Percentiles rank a stretch among this genome's conserved stretches.
phyloP scores from a whole-genome alignment of 331 rosid genomes.

The Erythrophleum ivorense region DNA sequence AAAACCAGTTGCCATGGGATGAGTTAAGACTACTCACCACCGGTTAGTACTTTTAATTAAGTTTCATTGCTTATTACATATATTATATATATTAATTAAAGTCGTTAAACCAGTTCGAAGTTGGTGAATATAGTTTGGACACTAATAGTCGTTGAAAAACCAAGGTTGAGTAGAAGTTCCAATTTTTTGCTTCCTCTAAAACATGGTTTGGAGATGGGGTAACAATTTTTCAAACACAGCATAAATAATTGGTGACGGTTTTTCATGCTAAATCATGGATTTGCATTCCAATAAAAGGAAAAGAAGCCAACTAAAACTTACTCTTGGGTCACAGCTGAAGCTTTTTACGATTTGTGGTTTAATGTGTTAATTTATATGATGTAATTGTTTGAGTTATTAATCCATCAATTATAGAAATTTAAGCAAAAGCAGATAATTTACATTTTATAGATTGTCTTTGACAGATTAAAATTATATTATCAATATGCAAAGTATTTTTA shows the following conservation, averaged over 20 bases:
- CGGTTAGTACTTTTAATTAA: background rate
- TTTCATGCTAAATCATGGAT: background rate
- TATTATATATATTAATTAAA: background rate
- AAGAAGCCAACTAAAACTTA: background rate
- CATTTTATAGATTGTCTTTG: too few species aligned
- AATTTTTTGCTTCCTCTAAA: too few species aligned
- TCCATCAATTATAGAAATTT: background rate
- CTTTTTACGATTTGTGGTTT: conserved; percentile 35
- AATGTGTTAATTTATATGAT: conserved; percentile 14
- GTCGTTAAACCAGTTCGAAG: background rate
- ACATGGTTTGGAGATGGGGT: too few species aligned
- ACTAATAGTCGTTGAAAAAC: too few species aligned
- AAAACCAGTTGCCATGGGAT: background rate
- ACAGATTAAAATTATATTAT: too few species aligned
- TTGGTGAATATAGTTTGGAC: conserved; percentile 6
- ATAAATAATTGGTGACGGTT: background rate
- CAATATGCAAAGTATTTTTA: too few species aligned
- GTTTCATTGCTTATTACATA: background rate
- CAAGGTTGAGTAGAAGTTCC: too few species aligned
- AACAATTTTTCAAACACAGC: too few species aligned
- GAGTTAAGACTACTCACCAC: background rate
- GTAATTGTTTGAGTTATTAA: background rate
- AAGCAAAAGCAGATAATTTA: background rate
- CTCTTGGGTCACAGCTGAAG: conserved; percentile 25
- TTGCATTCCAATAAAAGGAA: conserved; percentile 17